Conservation (phyloP, 805 yeast species). For the Nakazawaea wyomingensis region DNA sequence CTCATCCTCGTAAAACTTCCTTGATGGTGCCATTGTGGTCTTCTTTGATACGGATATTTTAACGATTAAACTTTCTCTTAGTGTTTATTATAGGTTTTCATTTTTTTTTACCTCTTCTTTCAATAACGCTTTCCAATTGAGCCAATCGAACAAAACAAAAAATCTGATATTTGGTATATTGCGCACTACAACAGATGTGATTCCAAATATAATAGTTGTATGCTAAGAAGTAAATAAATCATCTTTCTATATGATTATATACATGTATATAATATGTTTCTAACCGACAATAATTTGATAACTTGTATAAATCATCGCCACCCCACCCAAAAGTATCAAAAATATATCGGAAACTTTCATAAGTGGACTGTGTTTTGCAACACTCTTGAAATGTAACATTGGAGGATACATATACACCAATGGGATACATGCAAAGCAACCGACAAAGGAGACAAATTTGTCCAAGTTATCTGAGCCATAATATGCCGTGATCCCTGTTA, state of each 20-base stretch:
- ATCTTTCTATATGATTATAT: not conserved
- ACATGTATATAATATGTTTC: not conserved
- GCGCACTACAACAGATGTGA: not conserved
- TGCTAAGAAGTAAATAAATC: not conserved
- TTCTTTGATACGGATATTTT: not conserved
- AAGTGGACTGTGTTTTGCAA: constrained; percentile 30
- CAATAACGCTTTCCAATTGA: too few species aligned
- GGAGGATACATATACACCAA: constrained; percentile 86
- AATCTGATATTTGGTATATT: not conserved
- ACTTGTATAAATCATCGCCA: constrained; percentile 65
- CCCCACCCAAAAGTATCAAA: constrained; percentile 50
- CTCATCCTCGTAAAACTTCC: constrained; percentile 50
- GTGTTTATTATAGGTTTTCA: too few species aligned
- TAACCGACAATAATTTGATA: constrained; percentile 41
- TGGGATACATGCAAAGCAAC: constrained; percentile 82
- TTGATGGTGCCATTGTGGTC: constrained; percentile 21
- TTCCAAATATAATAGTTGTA: not conserved
- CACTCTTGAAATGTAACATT: constrained; percentile 57
- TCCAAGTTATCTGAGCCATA: constrained; percentile 68
- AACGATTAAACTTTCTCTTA: too few species aligned
- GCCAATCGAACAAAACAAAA: not conserved
- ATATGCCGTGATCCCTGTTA: constrained; percentile 55
- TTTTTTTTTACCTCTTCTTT: too few species aligned
- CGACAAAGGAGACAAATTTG: constrained; percentile 72
- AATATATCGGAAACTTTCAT: constrained; percentile 41